A percentile compares a stretch with the other conserved stretches of the same genome.
Conservation (phyloP, 1,284 basidiomycete genomes). For the Rhodotorula glutinis region DNA sequence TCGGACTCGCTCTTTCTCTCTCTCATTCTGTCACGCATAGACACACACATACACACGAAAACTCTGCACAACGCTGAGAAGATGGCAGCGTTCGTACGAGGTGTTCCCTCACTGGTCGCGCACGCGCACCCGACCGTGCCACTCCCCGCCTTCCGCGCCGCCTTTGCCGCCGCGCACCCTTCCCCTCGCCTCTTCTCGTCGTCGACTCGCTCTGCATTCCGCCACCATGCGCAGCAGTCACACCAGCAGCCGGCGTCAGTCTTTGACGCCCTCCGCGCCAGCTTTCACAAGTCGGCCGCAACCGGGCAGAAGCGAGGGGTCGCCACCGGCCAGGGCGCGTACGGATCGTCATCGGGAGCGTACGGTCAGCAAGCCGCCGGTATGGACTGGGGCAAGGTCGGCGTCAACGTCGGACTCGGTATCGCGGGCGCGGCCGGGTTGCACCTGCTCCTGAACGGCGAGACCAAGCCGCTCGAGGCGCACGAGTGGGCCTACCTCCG, state of each 20-base stretch:
- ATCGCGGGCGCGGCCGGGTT: conserved; percentile 52
- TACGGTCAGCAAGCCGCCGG: not conserved
- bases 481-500: conserved; percentile 54
- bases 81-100: conserved; percentile 5
- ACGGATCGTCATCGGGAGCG: not conserved
- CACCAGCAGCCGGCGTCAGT: not conserved
- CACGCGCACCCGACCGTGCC: not conserved
- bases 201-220: not conserved
- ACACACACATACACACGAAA: not conserved
- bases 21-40: not conserved
- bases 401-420: conserved; percentile 32
- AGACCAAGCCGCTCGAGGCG: conserved; percentile 52
- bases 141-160: not conserved
- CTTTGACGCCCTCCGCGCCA: not conserved
- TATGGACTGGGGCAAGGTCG: conserved; percentile 25
- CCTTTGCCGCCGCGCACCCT: conserved; percentile 1
- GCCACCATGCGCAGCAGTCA: not conserved
- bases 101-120: not conserved
- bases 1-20: not conserved
- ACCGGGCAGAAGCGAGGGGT: conserved; percentile 4
- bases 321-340: conserved; percentile 3
- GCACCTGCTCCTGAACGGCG: conserved; percentile 68
- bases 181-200: conserved; percentile 23
- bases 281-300: not conserved
- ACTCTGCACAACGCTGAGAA: not conserved